Evolutionary conservation across 805 yeast genomes (phyloP).

Genomic region (Hanseniaspora lindneri): DNA sequence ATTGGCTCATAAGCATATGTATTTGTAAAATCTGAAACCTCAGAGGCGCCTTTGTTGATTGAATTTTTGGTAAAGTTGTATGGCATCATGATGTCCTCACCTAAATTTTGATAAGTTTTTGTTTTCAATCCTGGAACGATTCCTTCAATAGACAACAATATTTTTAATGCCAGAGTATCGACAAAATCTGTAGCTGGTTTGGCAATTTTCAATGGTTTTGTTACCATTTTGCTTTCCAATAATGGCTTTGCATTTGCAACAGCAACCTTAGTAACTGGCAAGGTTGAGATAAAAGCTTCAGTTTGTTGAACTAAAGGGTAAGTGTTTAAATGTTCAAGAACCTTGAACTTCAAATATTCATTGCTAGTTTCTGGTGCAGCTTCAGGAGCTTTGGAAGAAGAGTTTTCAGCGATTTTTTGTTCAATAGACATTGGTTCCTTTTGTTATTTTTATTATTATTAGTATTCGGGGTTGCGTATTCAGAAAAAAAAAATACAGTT

Average conservation of each 20-base stretch:
- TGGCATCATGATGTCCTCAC: slow-evolving; percentile 43
- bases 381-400: no score
- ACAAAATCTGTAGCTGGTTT: slow-evolving; percentile 37
- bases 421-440: slow-evolving; percentile 3
- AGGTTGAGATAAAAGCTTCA: slow-evolving; percentile 26
- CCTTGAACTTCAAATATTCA: slow-evolving; percentile 22
- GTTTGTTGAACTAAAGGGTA: slow-evolving; percentile 41
- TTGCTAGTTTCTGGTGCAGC: no score
- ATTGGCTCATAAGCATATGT: slow-evolving; percentile 37
- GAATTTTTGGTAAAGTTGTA: slow-evolving; percentile 35
- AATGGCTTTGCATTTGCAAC: slow-evolving; percentile 29
- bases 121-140: slow-evolving; percentile 50
- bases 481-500: no score
- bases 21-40: slow-evolving; percentile 27
- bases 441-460: not conserved
- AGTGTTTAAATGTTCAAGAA: slow-evolving; percentile 34
- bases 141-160: slow-evolving; percentile 47
- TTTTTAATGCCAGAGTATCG: slow-evolving; percentile 44
- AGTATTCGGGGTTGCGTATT: no score
- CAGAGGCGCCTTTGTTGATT: slow-evolving; percentile 29
- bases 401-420: no score
- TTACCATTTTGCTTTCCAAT: slow-evolving; percentile 26
- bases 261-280: slow-evolving; percentile 32
- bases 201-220: slow-evolving; percentile 23
- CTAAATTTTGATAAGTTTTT: slow-evolving; percentile 38